Evolutionary conservation across 495 filamentous ascomycete genomes (phyloP).

Genomic region (Daldinia bambusicola): DNA sequence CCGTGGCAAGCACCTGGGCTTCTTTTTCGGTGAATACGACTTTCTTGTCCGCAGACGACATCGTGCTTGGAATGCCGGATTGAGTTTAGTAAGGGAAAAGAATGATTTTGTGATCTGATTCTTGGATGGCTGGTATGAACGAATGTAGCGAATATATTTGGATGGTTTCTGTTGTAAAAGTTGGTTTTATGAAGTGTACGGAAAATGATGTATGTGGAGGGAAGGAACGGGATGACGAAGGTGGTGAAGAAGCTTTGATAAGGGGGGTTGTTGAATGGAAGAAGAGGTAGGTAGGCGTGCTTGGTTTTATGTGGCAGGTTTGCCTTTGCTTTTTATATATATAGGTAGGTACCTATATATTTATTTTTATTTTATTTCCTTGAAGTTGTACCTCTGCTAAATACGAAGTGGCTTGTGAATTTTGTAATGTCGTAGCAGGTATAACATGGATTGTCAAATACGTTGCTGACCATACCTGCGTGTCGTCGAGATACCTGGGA

Average conservation of each 20-base stretch:
- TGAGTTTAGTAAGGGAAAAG: not conserved
- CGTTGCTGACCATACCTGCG: not conserved
- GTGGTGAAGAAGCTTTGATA: not conserved
- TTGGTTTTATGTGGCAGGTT: not conserved
- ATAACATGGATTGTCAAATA: not conserved
- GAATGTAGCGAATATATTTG: not conserved
- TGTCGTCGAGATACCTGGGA: not conserved
- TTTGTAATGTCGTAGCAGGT: not conserved
- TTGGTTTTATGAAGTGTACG: not conserved
- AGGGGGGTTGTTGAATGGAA: not conserved
- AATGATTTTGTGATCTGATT: not conserved
- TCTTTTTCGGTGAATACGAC: slow-evolving; percentile 40
- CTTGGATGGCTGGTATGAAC: not conserved
- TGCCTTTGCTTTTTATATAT: no score
- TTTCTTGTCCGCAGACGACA: slow-evolving; percentile 24
- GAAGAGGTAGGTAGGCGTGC: not conserved
- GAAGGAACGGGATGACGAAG: not conserved
- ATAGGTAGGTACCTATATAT: no score
- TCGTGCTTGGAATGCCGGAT: slow-evolving; percentile 1
- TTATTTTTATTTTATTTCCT: not conserved
- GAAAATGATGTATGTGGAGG: not conserved
- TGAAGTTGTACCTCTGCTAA: not conserved
- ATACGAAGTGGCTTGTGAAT: not conserved
- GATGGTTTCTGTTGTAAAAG: not conserved
- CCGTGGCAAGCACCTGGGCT: slow-evolving; percentile 24